Evolutionary conservation across 208 protist species (phyloP), one percentile per base, ranked within the genome.

Genomic region (Acanthamoeba sp.): DNA sequence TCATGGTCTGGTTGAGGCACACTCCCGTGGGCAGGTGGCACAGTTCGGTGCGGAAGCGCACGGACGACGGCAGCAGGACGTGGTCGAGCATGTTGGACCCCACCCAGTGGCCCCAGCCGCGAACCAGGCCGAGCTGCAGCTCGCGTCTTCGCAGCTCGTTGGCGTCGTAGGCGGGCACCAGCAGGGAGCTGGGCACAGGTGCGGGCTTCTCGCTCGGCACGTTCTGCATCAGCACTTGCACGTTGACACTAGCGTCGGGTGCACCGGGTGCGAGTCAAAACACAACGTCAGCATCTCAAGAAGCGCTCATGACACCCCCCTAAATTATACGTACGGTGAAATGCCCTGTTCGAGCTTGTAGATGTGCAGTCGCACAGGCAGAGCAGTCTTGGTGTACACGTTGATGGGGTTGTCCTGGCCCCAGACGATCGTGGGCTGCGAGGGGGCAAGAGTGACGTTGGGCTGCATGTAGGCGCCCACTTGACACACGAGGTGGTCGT

Each of bases 1-100:
- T 73, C 32, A 73, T 73, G 64, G 64, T 73, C 64, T 73, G 64
- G 34, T 73, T 73, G 64, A 73, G 64, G 20, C 64, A 73, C 34
- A 40, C 29, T 27, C 64, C 64, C 22, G 64, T 42, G 34, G 64
- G 34, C 16, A 73, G 29, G 34, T 73, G 64, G 64, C 64, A 73
- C 64, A 73, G 27, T 38, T 73, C 64, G 27, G 34, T 18, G 32
- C 64, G 64, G 29, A 73, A 32, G 7, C 64, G 64, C 12, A 20
- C 29, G 1, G 64, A 5, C 22, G 64, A 73, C 14, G 64, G 64
- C 12, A 73, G 64, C 32, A 40, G 20, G 32, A 73, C 64, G 29
- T 34, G 22, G 64, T 73, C 64, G 32, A 73, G 64, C 2, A 73
- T 34, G 64, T 73, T 73, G 27, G 12, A 24, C 2, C 32, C 27